A percentile compares a stretch with the other conserved stretches of the same genome.
Conservation (phyloP, 768 basidiomycete species). For the Tulasnella sp. region DNA sequence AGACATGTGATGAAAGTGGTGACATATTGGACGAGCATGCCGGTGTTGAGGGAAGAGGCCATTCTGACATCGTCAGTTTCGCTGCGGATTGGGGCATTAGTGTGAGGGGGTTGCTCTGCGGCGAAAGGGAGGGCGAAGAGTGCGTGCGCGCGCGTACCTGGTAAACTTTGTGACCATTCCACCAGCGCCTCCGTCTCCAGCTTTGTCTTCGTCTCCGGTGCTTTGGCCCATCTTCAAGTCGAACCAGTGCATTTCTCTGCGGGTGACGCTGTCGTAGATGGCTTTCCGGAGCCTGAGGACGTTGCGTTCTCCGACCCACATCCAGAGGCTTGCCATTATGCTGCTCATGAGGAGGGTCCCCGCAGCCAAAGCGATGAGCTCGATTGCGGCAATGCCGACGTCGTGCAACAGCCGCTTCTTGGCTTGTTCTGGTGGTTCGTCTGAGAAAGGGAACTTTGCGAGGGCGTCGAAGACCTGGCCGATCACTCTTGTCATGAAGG, state of each 20-base stretch:
- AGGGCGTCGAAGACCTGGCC: conserved; percentile 75
- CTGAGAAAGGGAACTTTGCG: conserved; percentile 51
- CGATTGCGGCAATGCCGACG: conserved; percentile 58
- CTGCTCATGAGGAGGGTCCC: conserved; percentile 70
- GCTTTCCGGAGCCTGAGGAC: conserved; percentile 60
- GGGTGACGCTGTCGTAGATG: conserved; percentile 65
- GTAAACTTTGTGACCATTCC: conserved; percentile 93
- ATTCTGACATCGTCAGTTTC: conserved; percentile 92
- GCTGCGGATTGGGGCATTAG: conserved; percentile 43
- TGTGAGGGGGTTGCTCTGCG: background rate
- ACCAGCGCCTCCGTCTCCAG: conserved; percentile 66
- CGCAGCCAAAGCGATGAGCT: conserved; percentile 62
- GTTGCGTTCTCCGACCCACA: conserved; percentile 79
- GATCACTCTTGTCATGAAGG: conserved; percentile 81
- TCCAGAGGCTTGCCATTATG: conserved; percentile 76
- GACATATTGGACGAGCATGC: conserved; percentile 73
- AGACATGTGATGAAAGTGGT: conserved; percentile 77
- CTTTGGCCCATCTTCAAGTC: conserved; percentile 63
- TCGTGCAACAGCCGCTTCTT: conserved; percentile 54
- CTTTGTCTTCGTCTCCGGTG: conserved; percentile 43
- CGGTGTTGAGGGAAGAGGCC: conserved; percentile 75
- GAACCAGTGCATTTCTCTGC: conserved; percentile 85
- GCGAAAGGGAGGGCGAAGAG: background rate
- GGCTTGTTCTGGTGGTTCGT: conserved; percentile 43
- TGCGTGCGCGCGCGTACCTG: conserved; percentile 49